Base-by-base conservation (phyloP, 371 early-diverging fungal genomes). In the Mortierella sp. region DNA sequence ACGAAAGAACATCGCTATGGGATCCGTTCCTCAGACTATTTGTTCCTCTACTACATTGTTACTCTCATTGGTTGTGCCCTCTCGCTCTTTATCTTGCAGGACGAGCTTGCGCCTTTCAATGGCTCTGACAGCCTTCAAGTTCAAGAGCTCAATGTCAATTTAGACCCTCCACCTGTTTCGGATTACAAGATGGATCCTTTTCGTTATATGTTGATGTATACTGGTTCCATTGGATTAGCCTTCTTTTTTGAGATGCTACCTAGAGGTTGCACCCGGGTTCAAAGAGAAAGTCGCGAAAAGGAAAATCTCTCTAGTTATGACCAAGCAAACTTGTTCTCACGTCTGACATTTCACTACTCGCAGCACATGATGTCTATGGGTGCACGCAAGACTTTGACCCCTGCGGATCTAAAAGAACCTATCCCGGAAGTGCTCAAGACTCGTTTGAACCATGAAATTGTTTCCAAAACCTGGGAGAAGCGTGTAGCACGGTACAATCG, bases 281-380 rank as follows among this genome's bases (percentile, higher is more conserved):
- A 80, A 29, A 70, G 61, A 17, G 61, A 55, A 56, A 74, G 75
- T 43, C 59, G 75, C 1, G 64, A 67, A 43, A 56, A 70, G 34
- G 80, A 80, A 40, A 29, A 29, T 15, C 58, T 66, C 0, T 55
- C 64, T 3, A 53, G 64, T 1, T 66, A 57, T n/a, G 73, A 79
- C 37, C 79, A 79, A 31, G 79, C 79, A 13, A 79, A 79, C 28
- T 45, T 73, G 51, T 73, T 66, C 56, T 79, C 79, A 17, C 65
- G 79, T 13, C 37, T 73, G 22, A 70, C 51, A 10, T 79, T 67
- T 51, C 70, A 73, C 43, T 73, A 70, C 29, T 26, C 56, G 10
- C 73, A 70, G 28, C 66, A 34, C 6, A 37, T 70, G 66, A 70
- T 79, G 70, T 58, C 67, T 12, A 28, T 70, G 35, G 79, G 79